Conservation (phyloP, 345 rosid species). For the Alliaria petiolata region DNA sequence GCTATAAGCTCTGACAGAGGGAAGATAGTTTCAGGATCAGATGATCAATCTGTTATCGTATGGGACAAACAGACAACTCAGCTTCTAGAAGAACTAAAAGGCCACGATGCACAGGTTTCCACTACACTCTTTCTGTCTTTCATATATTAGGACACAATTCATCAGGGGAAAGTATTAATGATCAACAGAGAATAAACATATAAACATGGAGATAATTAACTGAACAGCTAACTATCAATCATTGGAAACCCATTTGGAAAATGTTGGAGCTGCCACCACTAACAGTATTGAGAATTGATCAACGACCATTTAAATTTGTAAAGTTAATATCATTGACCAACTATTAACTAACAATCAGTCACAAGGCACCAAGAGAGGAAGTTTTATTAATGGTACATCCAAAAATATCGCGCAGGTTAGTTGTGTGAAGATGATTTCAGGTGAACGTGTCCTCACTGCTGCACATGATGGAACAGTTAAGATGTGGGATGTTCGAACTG, state of each 20-base stretch:
- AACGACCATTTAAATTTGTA: not conserved
- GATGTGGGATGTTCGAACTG: slow-evolving; percentile 99
- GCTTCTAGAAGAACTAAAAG: slow-evolving; percentile 92
- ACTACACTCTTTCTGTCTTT: slow-evolving; percentile 17
- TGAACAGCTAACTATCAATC: not conserved
- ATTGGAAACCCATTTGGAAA: slow-evolving; percentile 2
- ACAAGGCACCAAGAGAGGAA: slow-evolving; percentile 9
- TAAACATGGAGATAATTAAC: not conserved
- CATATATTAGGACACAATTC: not conserved
- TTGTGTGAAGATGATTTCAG: slow-evolving; percentile 90
- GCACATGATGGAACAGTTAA: slow-evolving; percentile 91
- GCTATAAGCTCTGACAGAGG: slow-evolving; percentile 98
- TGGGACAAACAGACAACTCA: slow-evolving; percentile 98
- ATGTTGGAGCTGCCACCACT: slow-evolving; percentile 14
- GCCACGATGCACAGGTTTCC: slow-evolving; percentile 91
- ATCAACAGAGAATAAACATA: not conserved
- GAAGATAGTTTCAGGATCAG: slow-evolving; percentile 98
- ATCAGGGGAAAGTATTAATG: not conserved
- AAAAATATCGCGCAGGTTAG: slow-evolving; percentile 55
- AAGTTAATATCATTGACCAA: not conserved
- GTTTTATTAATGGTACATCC: not conserved
- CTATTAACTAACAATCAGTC: not conserved
- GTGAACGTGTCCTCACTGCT: slow-evolving; percentile 92
- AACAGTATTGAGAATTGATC: not conserved
- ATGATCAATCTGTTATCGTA: slow-evolving; percentile 89